A percentile compares a stretch with the other conserved stretches of the same genome.
Conservation (phyloP, 306 rosid genomes). For the Glycine tomentella region DNA sequence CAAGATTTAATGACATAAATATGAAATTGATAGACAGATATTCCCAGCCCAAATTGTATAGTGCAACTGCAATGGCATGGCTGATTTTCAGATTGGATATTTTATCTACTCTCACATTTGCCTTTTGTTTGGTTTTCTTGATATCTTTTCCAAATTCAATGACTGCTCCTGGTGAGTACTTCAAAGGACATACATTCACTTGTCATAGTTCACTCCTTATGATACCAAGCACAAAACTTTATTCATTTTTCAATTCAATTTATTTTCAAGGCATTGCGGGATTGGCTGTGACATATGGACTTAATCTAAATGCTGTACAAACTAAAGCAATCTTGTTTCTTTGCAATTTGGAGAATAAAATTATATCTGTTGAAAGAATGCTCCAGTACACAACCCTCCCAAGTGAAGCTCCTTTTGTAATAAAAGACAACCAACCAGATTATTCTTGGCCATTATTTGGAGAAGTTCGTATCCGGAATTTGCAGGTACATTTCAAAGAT, state of each 20-base stretch:
- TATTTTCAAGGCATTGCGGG: conserved; percentile 70
- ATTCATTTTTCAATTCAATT: not conserved
- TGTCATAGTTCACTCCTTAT: conserved; percentile 2
- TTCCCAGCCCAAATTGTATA: conserved; percentile 70
- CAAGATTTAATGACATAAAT: conserved; percentile 72
- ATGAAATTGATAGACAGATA: conserved; percentile 74
- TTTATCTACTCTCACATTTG: conserved; percentile 69
- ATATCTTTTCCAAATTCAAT: conserved; percentile 70
- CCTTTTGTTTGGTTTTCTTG: conserved; percentile 69
- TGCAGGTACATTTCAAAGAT: conserved; percentile 60
- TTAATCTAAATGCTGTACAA: conserved; percentile 66
- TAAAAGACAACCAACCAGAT: conserved; percentile 66
- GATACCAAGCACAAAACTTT: conserved; percentile 11
- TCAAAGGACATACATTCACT: conserved; percentile 1
- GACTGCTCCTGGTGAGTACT: conserved; percentile 68
- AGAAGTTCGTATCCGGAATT: conserved; percentile 71
- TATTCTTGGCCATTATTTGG: conserved; percentile 75
- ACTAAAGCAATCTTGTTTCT: conserved; percentile 56
- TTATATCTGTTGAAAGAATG: conserved; percentile 89
- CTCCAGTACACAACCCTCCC: conserved; percentile 73
- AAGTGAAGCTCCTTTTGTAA: conserved; percentile 80
- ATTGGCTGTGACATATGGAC: conserved; percentile 86
- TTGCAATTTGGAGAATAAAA: conserved; percentile 77
- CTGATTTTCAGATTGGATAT: conserved; percentile 74
- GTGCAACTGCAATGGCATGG: conserved; percentile 75